phyloP scores from a whole-genome alignment of 371 early-diverging fungal species.

The Rhizopus sp. region DNA sequence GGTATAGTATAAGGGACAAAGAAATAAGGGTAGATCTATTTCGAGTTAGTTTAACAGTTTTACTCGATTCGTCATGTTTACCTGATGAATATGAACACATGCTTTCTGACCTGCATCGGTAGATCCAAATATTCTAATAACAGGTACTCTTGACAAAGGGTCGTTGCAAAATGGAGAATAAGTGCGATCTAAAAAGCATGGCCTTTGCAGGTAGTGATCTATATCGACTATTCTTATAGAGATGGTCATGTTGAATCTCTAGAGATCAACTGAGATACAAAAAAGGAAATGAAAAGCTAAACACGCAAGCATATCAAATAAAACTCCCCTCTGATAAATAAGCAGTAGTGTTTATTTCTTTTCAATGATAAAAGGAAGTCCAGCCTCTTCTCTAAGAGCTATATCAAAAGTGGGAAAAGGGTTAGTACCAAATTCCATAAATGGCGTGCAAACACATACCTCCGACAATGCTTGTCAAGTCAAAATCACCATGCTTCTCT shows the following conservation, averaged over 20 bases:
- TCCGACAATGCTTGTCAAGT: conserved; percentile 40
- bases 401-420: not conserved
- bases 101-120: conserved; percentile 72
- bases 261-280: not conserved
- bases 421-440: no score
- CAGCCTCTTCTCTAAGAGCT: not conserved
- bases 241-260: conserved; percentile 22
- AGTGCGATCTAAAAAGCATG: conserved; percentile 56
- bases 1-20: conserved; percentile 59
- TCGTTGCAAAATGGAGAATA: conserved; percentile 40
- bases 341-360: not conserved
- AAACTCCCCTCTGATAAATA: not conserved
- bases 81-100: conserved; percentile 82
- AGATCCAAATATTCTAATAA: conserved; percentile 82
- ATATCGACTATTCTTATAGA: conserved; percentile 65
- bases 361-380: not conserved
- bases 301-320: not conserved
- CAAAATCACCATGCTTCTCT: conserved; percentile 35
- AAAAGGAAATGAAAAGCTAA: not conserved
- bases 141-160: conserved; percentile 63
- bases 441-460: conserved; percentile 19
- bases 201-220: conserved; percentile 63
- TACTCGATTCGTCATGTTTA: conserved; percentile 13
- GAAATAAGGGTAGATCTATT: conserved; percentile 78
- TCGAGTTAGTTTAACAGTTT: not conserved